phyloP scores from a whole-genome alignment of 2,329 filamentous ascomycete species.

The Cytospora piceae region DNA sequence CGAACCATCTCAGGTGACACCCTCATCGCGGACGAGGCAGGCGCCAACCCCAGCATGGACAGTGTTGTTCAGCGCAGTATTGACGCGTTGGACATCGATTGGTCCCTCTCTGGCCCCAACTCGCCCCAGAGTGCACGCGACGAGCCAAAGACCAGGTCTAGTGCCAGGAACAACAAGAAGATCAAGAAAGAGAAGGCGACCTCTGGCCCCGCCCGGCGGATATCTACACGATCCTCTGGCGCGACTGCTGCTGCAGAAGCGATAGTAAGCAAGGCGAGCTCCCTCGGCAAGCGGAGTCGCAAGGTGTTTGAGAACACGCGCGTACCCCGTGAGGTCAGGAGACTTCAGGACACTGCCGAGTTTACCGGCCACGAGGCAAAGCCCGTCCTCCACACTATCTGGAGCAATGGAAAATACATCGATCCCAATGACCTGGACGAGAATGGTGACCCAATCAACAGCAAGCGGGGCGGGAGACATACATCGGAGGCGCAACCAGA shows the following conservation, averaged over 20 bases:
- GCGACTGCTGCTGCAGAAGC: slow-evolving; percentile 44
- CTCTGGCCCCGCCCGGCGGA: slow-evolving; percentile 42
- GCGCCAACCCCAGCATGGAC: slow-evolving; percentile 35
- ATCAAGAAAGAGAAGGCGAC: slow-evolving; percentile 16
- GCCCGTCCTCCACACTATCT: slow-evolving; percentile 62
- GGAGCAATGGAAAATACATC: slow-evolving; percentile 68
- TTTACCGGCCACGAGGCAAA: slow-evolving; percentile 61
- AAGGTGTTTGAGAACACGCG: slow-evolving; percentile 56
- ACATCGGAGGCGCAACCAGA: slow-evolving; percentile 31
- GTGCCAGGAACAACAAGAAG: slow-evolving; percentile 14
- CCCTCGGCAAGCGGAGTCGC: slow-evolving; percentile 64
- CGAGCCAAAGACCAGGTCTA: slow-evolving; percentile 41
- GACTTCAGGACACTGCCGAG: slow-evolving; percentile 66
- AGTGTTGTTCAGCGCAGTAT: slow-evolving; percentile 44
- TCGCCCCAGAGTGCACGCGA: slow-evolving; percentile 41
- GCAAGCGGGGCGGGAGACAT: slow-evolving; percentile 41
- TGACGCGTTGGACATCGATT: slow-evolving; percentile 52
- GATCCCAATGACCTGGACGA: slow-evolving; percentile 44
- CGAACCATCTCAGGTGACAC: slow-evolving; percentile 50
- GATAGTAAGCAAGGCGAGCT: slow-evolving; percentile 52
- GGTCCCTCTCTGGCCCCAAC: slow-evolving; percentile 45
- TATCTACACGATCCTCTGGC: slow-evolving; percentile 50
- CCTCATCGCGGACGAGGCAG: slow-evolving; percentile 33
- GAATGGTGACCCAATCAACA: slow-evolving; percentile 43
- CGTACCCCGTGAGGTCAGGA: slow-evolving; percentile 60